Evolutionary conservation across 768 basidiomycete species (phyloP), one percentile per base, ranked within the genome.

Genomic region (Boletus vinaceobasis): DNA sequence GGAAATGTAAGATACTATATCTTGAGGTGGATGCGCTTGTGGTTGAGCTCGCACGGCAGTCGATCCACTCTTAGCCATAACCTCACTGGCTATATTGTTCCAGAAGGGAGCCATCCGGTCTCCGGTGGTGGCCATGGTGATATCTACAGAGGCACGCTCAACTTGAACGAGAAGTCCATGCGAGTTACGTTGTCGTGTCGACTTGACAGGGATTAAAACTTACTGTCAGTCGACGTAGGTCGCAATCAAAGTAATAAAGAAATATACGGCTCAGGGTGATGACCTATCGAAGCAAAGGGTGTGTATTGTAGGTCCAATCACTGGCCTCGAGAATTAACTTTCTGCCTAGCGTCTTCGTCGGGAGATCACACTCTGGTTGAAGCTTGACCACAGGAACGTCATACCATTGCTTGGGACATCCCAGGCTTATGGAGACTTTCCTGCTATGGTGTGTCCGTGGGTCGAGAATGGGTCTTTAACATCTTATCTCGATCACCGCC

Each of bases 391-490:
- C 52, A 45, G 19, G 19, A 73, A 73, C 26, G 44, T 73, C 7
- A 32, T 74, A 19, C 68, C 68, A 17, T 57, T 73, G 0, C 65
- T 62, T 6, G 71, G 72, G 17, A 62, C 60, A 13, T 55, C 65
- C 21, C 49, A 21, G 1, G 65, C 50, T 35, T 73, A 65, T 50
- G 73, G 73, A 2, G 64, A 61, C 4, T 65, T 67, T 47, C 43
- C 56, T 4, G 70, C 73, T 1, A 71, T 72, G 68, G 58, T 73
- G 15, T 73, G 56, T 21, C 73, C 73, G 4, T 72, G 71, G 71
- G 43, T 63, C 19, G 66, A 71, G 11, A 63, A 71, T 31, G 71
- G 70, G 0, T 40, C 56, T n/a, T 60, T 72, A 7, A 56, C 56
- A 3, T 36, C 49, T 0, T 72, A 71, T 46, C 48, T 72, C 27